Percentiles rank a stretch among this genome's conserved stretches.
Conservation (phyloP, 345 rosid species). For the Rubroshorea leprosula region DNA sequence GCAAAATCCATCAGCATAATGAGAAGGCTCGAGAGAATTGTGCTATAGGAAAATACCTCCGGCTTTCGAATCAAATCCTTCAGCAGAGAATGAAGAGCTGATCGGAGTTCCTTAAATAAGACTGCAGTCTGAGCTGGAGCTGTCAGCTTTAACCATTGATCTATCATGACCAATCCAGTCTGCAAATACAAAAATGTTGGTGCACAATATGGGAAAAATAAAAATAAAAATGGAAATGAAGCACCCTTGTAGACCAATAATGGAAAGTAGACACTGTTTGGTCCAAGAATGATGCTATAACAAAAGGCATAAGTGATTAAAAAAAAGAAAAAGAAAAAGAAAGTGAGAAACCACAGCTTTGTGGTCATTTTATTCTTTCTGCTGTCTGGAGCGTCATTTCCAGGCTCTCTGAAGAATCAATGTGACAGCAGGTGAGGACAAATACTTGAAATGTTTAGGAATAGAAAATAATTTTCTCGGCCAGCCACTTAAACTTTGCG, state of each 20-base stretch:
- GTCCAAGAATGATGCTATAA: not conserved
- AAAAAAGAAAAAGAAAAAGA: not conserved
- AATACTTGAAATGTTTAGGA: no score
- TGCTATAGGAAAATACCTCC: conserved; percentile 58
- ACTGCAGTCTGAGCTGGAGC: conserved; percentile 96
- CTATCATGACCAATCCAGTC: conserved; percentile 62
- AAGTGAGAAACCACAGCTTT: no score
- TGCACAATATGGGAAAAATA: not conserved
- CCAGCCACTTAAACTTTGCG: no score
- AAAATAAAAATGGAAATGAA: not conserved
- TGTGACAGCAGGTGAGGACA: no score
- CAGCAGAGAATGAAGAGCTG: conserved; percentile 61
- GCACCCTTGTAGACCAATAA: not conserved
- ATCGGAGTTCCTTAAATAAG: conserved; percentile 75
- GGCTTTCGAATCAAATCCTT: conserved; percentile 70
- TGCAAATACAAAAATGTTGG: conserved; percentile 19
- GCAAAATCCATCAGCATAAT: no score
- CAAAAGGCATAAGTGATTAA: not conserved
- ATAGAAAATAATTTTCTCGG: no score
- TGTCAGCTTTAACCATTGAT: conserved; percentile 81
- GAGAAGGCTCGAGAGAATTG: no score
- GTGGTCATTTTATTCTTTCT: no score
- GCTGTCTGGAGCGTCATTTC: not conserved
- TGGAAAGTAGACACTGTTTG: not conserved
- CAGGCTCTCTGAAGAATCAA: no score